Base-by-base conservation (phyloP, 2,329 filamentous ascomycete genomes). In the Aspergillus arachidicola region DNA sequence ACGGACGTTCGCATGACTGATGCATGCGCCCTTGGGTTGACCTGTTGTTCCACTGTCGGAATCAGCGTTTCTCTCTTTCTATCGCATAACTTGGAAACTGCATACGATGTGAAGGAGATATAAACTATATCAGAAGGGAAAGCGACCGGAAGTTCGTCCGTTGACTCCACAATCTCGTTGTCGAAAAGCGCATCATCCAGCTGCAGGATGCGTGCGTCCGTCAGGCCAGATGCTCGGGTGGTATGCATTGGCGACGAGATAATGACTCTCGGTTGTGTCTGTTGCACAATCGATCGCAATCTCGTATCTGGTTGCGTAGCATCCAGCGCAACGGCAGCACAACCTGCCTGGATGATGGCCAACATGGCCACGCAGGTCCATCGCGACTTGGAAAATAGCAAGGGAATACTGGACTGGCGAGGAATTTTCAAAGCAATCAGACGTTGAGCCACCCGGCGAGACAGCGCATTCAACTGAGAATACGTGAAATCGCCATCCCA, bases 1-100 rank as follows among this genome's bases (percentile, higher is more conserved):
- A 14, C 43, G 7, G 23, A 65, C 57, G 26, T 57, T 59, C 14
- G 59, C 55, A 55, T 82, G 80, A 2, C 65, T 68, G 60, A 75
- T 78, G 4, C 76, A 26, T 4, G 81, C 76, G 0, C 77, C 80
- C 64, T 82, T 83, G 0, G 80, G 81, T 4, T 64, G 72, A 1
- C 81, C 80, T 1, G 80, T 82, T 5, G 75, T 76, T 0, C 81
- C 81, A 34, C 45, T 48, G 21, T 28, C 10, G 9, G 34, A 11
- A 23, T 48, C 26, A 48, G 45, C 12, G 45, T 46, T 46, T 46
- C 43, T 46, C 21, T 46, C 43, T 46, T 23, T 46, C 43, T 23
- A 23, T 9, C 43, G 43, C 43, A 46, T 10, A 12, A 46, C 9
- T 46, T 46, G 43, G 43, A 46, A 46, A 23, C 6, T 16, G 28